These are phyloP conservation scores for Tylopilus sp. DNA, from an alignment of 768 basidiomycete species.

Conservation along the genomic window DNA sequence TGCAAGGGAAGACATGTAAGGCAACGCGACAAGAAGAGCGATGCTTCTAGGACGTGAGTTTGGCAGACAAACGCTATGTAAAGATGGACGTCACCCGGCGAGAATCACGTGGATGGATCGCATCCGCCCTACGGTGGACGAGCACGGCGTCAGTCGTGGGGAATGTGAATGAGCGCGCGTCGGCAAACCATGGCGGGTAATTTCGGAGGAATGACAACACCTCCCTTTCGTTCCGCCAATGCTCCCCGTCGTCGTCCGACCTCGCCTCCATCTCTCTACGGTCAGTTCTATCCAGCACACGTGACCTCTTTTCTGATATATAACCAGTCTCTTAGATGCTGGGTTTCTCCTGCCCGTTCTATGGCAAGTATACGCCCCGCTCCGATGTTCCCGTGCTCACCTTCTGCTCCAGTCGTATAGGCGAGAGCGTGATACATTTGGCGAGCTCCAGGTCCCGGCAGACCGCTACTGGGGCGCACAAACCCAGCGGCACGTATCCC, in stretches of 20 bases:
- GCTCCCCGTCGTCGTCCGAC: constrained; percentile 16
- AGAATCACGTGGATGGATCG: constrained; percentile 28
- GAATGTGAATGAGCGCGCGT: background rate
- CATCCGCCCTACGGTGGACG: constrained; percentile 4
- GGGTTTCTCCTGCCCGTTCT: constrained; percentile 30
- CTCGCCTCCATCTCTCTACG: background rate
- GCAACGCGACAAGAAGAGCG: constrained; percentile 11
- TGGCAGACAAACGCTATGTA: background rate
- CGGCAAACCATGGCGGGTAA: background rate
- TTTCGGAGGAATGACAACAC: constrained; percentile 3
- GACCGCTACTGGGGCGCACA: constrained; percentile 98
- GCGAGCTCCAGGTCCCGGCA: constrained; percentile 84
- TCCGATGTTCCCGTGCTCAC: background rate
- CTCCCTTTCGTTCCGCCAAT: constrained; percentile 3
- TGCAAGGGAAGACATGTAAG: constrained; percentile 39
- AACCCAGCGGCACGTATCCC: constrained; percentile 72
- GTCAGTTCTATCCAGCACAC: constrained; percentile 14
- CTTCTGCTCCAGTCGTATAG: constrained; percentile 54
- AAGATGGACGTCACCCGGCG: constrained; percentile 1
- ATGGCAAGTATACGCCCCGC: constrained; percentile 32
- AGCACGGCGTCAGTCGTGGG: background rate
- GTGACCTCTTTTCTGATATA: constrained; percentile 17
- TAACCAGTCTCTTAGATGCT: constrained; percentile 3
- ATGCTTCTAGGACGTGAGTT: constrained; percentile 3
- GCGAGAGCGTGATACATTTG: constrained; percentile 91